Conservation (phyloP, 1,139 yeast species). For the Kazachstania sp. region DNA sequence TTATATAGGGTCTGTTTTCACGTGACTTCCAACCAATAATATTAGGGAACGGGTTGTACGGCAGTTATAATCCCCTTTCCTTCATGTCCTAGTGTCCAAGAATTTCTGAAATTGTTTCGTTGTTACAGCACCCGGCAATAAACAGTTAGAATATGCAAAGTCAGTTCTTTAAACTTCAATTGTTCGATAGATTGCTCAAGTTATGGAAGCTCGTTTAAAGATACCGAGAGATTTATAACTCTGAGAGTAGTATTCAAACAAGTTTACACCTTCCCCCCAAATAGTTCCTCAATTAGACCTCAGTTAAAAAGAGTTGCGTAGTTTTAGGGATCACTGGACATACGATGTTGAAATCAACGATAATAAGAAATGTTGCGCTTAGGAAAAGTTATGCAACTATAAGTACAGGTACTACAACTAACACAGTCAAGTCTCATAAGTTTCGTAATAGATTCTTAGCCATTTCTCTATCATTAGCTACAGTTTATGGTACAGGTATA, state of each 20-base stretch:
- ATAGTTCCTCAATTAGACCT: too few species aligned
- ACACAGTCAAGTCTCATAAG: slow-evolving; percentile 16
- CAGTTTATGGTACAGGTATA: slow-evolving; percentile 39
- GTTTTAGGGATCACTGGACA: background rate
- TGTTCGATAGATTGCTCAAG: too few species aligned
- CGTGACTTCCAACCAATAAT: slow-evolving; percentile 2
- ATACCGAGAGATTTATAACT: too few species aligned
- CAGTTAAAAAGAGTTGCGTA: too few species aligned
- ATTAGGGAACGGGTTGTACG: background rate
- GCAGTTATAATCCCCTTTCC: background rate
- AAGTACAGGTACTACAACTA: slow-evolving; percentile 6
- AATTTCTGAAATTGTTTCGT: too few species aligned
- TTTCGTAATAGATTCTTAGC: slow-evolving; percentile 29
- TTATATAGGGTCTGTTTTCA: background rate
- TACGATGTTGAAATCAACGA: slow-evolving; percentile 2
- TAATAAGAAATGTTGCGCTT: background rate
- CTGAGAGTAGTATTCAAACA: too few species aligned
- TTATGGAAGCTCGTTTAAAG: too few species aligned
- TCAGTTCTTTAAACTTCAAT: too few species aligned
- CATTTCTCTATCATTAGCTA: slow-evolving; percentile 31
- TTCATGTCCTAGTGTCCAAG: background rate
- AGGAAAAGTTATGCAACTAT: slow-evolving; percentile 5
- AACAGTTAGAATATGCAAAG: background rate
- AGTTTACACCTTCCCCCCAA: too few species aligned
- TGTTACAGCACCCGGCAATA: background rate